A percentile compares a stretch with the other conserved stretches of the same genome.
These are phyloP conservation scores for Fusarium nygamai DNA, from an alignment of 2,329 filamentous ascomycete species.

Conservation along the genomic window DNA sequence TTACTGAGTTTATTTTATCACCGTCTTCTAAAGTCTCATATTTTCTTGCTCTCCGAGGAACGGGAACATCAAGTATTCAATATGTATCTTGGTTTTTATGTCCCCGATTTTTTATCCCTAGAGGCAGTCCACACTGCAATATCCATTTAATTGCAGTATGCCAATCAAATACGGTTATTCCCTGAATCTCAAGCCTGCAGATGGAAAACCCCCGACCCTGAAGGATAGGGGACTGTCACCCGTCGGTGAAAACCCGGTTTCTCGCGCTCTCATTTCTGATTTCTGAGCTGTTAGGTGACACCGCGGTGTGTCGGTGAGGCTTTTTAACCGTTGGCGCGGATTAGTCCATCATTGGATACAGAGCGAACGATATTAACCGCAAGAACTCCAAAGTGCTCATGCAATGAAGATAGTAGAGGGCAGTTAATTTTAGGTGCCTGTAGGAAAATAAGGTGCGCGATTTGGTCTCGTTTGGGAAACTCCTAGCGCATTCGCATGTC, in stretches of 20 bases:
- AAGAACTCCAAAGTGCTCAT: neutral
- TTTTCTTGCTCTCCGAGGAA: too few species aligned
- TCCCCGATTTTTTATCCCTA: constrained; percentile 23
- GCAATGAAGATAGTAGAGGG: neutral
- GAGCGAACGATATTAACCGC: neutral
- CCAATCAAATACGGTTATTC: constrained; percentile 3
- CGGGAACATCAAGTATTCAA: constrained; percentile 14
- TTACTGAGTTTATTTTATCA: too few species aligned
- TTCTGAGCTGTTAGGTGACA: neutral
- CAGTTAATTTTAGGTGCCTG: neutral
- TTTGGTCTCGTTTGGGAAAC: constrained; percentile 27
- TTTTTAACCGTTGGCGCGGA: neutral
- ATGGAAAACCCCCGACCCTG: constrained; percentile 9
- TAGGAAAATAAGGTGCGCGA: neutral
- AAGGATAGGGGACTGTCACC: neutral
- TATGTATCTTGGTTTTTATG: neutral
- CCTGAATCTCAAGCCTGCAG: constrained; percentile 1
- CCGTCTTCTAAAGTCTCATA: too few species aligned
- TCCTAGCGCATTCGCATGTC: constrained; percentile 27
- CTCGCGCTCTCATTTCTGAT: constrained; percentile 21
- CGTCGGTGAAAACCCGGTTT: constrained; percentile 35
- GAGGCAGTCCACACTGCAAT: constrained; percentile 12
- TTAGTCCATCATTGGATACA: constrained; percentile 2
- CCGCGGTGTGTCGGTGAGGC: constrained; percentile 32
- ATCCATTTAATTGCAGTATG: constrained; percentile 5